Percentiles rank a stretch among this genome's conserved stretches.
Evolutionary conservation across 495 filamentous ascomycete genomes (phyloP).

Genomic region (Trypethelium eluteriae): DNA sequence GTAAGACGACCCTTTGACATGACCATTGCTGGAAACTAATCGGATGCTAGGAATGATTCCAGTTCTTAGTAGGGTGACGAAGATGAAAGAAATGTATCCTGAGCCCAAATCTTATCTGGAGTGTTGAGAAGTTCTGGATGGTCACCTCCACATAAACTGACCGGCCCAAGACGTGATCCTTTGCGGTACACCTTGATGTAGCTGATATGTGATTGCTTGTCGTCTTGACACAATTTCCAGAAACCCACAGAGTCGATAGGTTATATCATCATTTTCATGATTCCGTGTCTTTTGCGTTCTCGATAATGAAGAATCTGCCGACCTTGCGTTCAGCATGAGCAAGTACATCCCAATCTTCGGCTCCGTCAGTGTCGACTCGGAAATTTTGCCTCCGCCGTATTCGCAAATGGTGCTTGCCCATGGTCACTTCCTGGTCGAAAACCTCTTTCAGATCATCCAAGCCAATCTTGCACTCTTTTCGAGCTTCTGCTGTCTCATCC

Average conservation of each 20-base stretch:
- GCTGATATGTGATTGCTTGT: too few relatives aligned
- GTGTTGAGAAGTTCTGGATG: neutral
- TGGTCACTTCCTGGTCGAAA: conserved; percentile 46
- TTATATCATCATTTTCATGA: neutral
- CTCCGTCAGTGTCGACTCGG: conserved; percentile 28
- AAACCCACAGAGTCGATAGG: neutral
- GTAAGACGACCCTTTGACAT: too few relatives aligned
- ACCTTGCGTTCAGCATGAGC: conserved; percentile 55
- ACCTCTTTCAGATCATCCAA: conserved; percentile 46
- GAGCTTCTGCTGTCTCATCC: conserved; percentile 61
- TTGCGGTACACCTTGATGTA: too few relatives aligned
- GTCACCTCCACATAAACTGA: neutral
- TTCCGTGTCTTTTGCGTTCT: conserved; percentile 43
- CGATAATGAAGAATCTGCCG: conserved; percentile 73
- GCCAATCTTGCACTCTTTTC: conserved; percentile 48
- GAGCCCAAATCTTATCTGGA: conserved; percentile 14
- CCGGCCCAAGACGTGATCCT: too few relatives aligned
- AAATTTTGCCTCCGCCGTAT: conserved; percentile 32
- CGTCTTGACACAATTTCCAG: too few relatives aligned
- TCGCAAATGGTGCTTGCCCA: conserved; percentile 45
- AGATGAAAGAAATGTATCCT: too few relatives aligned
- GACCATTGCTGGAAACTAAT: too few relatives aligned
- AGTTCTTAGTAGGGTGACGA: too few relatives aligned
- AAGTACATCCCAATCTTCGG: conserved; percentile 62
- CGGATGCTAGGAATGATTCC: too few relatives aligned